Evolutionary conservation across 2,329 filamentous ascomycete species (phyloP).

Genomic region (Dactylellina haptotyla): DNA sequence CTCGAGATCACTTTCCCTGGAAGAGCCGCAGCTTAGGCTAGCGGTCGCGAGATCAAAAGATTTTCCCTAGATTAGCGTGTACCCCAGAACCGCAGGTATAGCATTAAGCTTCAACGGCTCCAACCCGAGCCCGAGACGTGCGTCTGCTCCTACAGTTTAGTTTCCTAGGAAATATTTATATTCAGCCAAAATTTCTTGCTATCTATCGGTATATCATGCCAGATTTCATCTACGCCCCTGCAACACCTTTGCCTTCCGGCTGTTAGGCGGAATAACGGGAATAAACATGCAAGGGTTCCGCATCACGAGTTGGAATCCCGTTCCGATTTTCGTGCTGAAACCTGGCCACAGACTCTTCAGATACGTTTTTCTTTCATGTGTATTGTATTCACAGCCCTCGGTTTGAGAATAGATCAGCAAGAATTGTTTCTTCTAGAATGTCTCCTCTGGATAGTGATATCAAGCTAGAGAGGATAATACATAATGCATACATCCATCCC

Average conservation of each 20-base stretch:
- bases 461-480: too few relatives aligned
- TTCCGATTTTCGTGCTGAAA: conserved; percentile 1
- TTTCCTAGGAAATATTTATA: conserved; percentile 16
- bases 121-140: neutral
- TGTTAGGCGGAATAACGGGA: conserved; percentile 42
- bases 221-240: conserved; percentile 24
- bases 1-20: too few relatives aligned
- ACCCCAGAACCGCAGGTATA: neutral
- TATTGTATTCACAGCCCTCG: too few relatives aligned
- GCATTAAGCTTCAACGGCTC: neutral
- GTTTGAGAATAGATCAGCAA: conserved; percentile 12
- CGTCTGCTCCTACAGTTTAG: neutral
- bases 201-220: conserved; percentile 15
- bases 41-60: conserved; percentile 41
- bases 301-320: conserved; percentile 1
- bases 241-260: conserved; percentile 23
- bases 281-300: conserved; percentile 45
- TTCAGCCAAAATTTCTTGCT: conserved; percentile 32
- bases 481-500: too few relatives aligned
- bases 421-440: conserved; percentile 31
- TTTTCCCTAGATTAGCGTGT: conserved; percentile 5
- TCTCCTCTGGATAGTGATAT: neutral
- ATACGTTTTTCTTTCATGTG: too few relatives aligned
- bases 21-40: too few relatives aligned
- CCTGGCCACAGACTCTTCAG: conserved; percentile 44